Base-by-base conservation (phyloP, 495 filamentous ascomycete genomes). In the Podospora pseudoanserina region DNA sequence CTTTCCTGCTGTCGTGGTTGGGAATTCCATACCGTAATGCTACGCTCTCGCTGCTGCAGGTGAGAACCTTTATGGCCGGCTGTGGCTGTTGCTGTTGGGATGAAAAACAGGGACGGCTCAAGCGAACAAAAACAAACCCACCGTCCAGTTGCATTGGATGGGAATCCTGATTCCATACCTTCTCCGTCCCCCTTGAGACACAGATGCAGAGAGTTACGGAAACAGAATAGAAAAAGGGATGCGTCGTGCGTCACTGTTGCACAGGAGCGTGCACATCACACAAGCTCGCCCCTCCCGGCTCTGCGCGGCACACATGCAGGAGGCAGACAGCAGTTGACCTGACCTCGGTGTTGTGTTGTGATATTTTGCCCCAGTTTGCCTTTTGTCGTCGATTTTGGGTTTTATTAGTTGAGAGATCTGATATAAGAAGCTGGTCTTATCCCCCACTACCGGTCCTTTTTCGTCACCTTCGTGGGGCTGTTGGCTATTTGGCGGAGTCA, bases 391-490 rank as follows among this genome's bases (percentile, higher is more conserved):
- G 13, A 2, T 49, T 49, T 49, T 49, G 3, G 9, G 39, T 49
- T 49, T 49, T 11, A 49, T 49, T 18, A 49, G 39, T 49, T 49
- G 15, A 11, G 39, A 49, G 39, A 49, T 16, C 39, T 16, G 39
- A 49, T 49, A 49, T 49, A 49, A 49, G 39, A 18, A 49, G 39
- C 1, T 58, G 55, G 55, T 23, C 55, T 26, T 20, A 9, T 58
- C 55, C n/a, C 55, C 55, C 6, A 58, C 23, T 18, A n/a, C 55
- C n/a, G 55, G n/a, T 58, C n/a, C 55, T 19, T 58, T 58, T 58
- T 20, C 55, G 55, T 58, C 55, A 19, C 23, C 23, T 58, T 58
- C 55, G 55, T 58, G 55, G 55, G 55, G 55, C 23, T 58, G 23
- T 49, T 49, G 13, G 39, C 39, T 11, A 49, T 49, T 11, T 16